Evolutionary conservation across 192 early-diverging fungal species (phyloP), one percentile per base, ranked within the genome.

Genomic region (Mortierella alpina): DNA sequence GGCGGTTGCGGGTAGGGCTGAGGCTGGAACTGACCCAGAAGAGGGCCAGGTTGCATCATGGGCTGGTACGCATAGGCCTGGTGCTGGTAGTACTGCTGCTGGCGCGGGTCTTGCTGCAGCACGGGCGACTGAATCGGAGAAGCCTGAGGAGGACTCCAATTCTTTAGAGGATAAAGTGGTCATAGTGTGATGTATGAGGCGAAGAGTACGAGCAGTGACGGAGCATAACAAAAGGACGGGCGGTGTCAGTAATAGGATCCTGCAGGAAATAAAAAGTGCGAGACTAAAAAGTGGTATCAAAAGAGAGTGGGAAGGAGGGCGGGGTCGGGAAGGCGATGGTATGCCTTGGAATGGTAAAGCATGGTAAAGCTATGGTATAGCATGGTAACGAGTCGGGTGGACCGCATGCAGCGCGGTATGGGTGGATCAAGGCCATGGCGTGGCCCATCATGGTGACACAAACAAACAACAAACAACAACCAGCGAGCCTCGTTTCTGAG

Each of bases 51-150:
- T 53, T 80, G 77, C 77, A 80, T 79, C 69, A 79, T 80, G 55
- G 77, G 77, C 65, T 80, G 77, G 52, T 80, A 80, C 10, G 74
- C 74, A 22, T 80, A 80, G 54, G 64, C 69, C 22, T 80, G 77
- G 39, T 68, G 65, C 54, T 75, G 73, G 45, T 68, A 68, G 48
- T 76, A 68, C 55, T 76, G 74, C 41, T 68, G 67, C 59, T 76
- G 74, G 22, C 74, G 74, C 17, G 74, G 74, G 22, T 76, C 74
- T 62, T 76, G 74, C 40, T 76, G 74, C 17, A 76, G 64, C 39
- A 80, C 70, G 22, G 77, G 77, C 60, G 77, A 80, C 70, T 80
- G 77, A 48, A 80, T 72, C 22, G 77, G 77, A 53, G 77, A 72
- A 55, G 77, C 70, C 54, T 71, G 77, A 23, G 77, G 77, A 52